Percentiles rank a stretch among this genome's conserved stretches.
These are phyloP conservation scores for Zymoseptoria ardabiliae DNA, from an alignment of 2,329 filamentous ascomycete species.

Conservation along the genomic window DNA sequence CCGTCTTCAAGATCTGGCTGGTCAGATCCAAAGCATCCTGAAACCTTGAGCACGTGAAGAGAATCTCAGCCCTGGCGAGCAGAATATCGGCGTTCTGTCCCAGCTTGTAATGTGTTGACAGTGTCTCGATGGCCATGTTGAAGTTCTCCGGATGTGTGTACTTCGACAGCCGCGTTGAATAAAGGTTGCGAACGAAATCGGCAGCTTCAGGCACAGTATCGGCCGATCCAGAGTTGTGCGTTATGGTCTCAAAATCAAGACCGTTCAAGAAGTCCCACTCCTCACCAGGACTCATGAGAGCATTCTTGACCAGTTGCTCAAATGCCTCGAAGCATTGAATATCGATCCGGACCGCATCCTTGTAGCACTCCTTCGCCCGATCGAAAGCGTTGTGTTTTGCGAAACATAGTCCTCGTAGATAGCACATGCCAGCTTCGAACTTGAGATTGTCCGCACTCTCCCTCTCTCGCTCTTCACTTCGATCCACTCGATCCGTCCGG, in stretches of 20 bases:
- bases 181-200: conserved; percentile 91
- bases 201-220: conserved; percentile 73
- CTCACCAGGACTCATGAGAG: conserved; percentile 79
- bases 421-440: conserved; percentile 97
- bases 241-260: conserved; percentile 81
- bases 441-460: conserved; percentile 70
- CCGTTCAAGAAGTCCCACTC: conserved; percentile 85
- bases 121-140: conserved; percentile 75
- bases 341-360: conserved; percentile 91
- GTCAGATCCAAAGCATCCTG: conserved; percentile 79
- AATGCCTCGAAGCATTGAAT: conserved; percentile 98
- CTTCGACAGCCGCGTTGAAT: conserved; percentile 90
- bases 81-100: conserved; percentile 81
- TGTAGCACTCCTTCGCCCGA: conserved; percentile 95
- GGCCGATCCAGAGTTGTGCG: conserved; percentile 51
- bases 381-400: conserved; percentile 97
- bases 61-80: conserved; percentile 78
- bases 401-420: conserved; percentile 85
- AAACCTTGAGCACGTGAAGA: conserved; percentile 93
- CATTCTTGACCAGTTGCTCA: conserved; percentile 95
- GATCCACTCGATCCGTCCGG: conserved; percentile 47
- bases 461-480: conserved; percentile 54
- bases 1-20: conserved; percentile 68
- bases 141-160: conserved; percentile 83
- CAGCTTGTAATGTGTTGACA: conserved; percentile 90